phyloP scores from a whole-genome alignment of 2,329 filamentous ascomycete species.

The Phialocephala sp. region DNA sequence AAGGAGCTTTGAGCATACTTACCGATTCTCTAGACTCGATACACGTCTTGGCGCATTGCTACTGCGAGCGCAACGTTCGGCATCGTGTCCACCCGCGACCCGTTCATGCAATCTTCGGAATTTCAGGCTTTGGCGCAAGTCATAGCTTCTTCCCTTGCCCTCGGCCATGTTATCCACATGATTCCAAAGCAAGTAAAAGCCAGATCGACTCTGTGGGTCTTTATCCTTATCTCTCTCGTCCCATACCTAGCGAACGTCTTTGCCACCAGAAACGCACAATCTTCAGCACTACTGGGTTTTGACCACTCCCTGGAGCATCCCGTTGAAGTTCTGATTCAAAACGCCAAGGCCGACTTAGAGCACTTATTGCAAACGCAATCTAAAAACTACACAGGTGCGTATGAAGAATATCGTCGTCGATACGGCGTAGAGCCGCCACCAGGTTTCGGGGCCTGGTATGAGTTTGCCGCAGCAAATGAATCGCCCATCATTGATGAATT shows the following conservation, averaged over 20 bases:
- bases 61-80: slow-evolving; percentile 3
- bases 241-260: not conserved
- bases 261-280: not conserved
- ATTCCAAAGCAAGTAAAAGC: not conserved
- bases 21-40: not conserved
- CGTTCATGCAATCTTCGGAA: slow-evolving; percentile 12
- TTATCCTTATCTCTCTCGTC: not conserved
- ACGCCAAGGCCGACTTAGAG: not conserved
- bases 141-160: not conserved
- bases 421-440: slow-evolving; percentile 3
- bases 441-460: slow-evolving; percentile 15
- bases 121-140: not conserved
- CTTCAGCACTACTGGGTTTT: not conserved
- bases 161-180: not conserved
- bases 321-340: not conserved
- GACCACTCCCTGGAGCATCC: not conserved
- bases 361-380: not conserved
- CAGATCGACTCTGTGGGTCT: not conserved
- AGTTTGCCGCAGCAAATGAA: not conserved
- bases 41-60: slow-evolving; percentile 15
- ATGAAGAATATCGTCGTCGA: not conserved
- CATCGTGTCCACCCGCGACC: slow-evolving; percentile 6
- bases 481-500: slow-evolving; percentile 19
- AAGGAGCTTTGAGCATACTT: not conserved
- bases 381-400: not conserved